Conservation (phyloP, 495 filamentous ascomycete species). For the Penicillium herquei region DNA sequence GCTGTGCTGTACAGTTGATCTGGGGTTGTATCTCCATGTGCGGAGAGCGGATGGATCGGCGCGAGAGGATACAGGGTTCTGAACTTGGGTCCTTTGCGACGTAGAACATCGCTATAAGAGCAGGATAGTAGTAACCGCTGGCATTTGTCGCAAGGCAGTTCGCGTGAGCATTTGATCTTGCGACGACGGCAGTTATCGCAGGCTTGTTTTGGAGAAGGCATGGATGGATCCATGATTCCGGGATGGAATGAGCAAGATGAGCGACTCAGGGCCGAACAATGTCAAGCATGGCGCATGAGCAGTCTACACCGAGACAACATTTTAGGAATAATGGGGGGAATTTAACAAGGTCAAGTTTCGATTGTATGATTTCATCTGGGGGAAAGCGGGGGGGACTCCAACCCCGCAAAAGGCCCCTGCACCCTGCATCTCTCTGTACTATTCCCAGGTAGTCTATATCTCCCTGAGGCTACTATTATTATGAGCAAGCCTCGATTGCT, state of each 20-base stretch:
- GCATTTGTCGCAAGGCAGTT: conserved; percentile 46
- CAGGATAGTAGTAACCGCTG: conserved; percentile 45
- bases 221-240: neutral
- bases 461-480: no score
- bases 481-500: no score
- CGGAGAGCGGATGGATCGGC: conserved; percentile 37
- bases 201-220: conserved; percentile 32
- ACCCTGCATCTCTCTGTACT: no score
- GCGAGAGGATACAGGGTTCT: conserved; percentile 45
- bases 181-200: conserved; percentile 48
- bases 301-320: no score
- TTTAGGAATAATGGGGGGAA: neutral
- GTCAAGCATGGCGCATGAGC: neutral
- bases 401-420: conserved; percentile 2
- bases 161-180: conserved; percentile 47
- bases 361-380: neutral
- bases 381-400: neutral
- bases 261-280: neutral
- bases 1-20: conserved; percentile 13
- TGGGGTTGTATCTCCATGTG: conserved; percentile 15
- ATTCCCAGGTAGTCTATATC: no score
- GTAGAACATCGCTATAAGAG: conserved; percentile 44
- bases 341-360: neutral
- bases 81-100: conserved; percentile 47
- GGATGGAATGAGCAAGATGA: neutral